Percentiles rank a stretch among this genome's conserved stretches.
phyloP scores from a whole-genome alignment of 2,329 filamentous ascomycete species.

The Phyllosticta citribraziliensis region DNA sequence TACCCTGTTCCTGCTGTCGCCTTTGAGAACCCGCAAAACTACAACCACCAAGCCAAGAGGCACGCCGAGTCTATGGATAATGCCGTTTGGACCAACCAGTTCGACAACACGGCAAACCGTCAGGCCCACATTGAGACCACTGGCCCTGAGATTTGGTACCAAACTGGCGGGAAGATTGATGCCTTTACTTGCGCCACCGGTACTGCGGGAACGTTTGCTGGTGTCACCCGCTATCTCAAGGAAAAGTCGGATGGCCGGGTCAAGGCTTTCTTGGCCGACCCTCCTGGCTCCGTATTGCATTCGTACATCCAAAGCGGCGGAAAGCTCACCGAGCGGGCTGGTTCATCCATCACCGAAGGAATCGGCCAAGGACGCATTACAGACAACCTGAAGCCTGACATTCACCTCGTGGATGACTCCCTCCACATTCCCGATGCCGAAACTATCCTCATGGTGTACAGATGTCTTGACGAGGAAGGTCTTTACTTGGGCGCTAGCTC shows the following conservation, averaged over 20 bases:
- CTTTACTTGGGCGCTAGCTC: conserved; percentile 92
- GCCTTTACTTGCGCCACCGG: conserved; percentile 94
- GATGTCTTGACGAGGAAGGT: conserved; percentile 90
- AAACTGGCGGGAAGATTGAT: conserved; percentile 77
- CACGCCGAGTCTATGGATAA: conserved; percentile 82
- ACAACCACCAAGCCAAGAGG: conserved; percentile 88
- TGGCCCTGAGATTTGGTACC: conserved; percentile 92
- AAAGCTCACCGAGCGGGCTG: conserved; percentile 67
- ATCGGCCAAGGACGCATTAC: conserved; percentile 95
- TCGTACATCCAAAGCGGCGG: conserved; percentile 83
- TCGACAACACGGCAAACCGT: conserved; percentile 91
- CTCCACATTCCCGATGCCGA: conserved; percentile 82
- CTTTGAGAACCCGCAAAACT: conserved; percentile 91
- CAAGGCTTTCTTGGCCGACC: conserved; percentile 84
- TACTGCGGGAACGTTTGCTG: conserved; percentile 84
- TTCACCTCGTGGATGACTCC: conserved; percentile 75
- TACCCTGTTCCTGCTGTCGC: conserved; percentile 92
- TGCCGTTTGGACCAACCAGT: conserved; percentile 98
- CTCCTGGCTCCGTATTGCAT: conserved; percentile 86
- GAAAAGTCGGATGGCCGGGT: conserved; percentile 67
- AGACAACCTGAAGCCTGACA: conserved; percentile 82
- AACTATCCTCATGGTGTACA: conserved; percentile 95
- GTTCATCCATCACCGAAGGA: conserved; percentile 90
- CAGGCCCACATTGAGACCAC: conserved; percentile 94
- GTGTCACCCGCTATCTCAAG: conserved; percentile 82